A percentile compares a stretch with the other conserved stretches of the same genome.
phyloP scores from a whole-genome alignment of 2,329 filamentous ascomycete genomes.

The Aureobasidium sp. region DNA sequence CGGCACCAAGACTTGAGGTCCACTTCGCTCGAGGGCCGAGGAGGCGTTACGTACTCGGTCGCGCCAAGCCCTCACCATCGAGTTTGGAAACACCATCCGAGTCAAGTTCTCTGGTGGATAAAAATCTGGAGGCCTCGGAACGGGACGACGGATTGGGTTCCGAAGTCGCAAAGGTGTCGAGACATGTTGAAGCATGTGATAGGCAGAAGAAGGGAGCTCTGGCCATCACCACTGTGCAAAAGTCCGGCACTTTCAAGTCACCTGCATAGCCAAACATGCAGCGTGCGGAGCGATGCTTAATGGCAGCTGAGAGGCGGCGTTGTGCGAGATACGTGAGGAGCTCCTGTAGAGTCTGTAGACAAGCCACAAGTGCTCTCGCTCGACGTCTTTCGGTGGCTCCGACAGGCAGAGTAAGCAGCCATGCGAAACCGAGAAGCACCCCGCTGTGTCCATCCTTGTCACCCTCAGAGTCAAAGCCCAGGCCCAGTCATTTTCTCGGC shows the following conservation, averaged over 20 bases:
- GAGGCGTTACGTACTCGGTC: constrained; percentile 1
- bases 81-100: neutral
- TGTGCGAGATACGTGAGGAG: neutral
- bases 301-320: neutral
- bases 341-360: neutral
- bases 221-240: neutral
- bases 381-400: neutral
- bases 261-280: neutral
- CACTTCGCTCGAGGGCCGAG: neutral
- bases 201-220: neutral
- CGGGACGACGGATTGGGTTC: neutral
- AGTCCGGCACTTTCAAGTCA: neutral
- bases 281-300: neutral
- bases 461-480: neutral
- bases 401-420: constrained; percentile 1
- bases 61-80: constrained; percentile 8
- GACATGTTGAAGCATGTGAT: neutral
- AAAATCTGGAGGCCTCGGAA: neutral
- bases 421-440: neutral
- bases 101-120: neutral
- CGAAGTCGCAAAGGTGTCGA: neutral
- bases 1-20: neutral
- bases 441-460: neutral
- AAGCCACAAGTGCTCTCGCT: neutral
- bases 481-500: neutral